Evolutionary conservation across 176 grass and related monocot genomes (phyloP).

Genomic region (Themeda triandra): DNA sequence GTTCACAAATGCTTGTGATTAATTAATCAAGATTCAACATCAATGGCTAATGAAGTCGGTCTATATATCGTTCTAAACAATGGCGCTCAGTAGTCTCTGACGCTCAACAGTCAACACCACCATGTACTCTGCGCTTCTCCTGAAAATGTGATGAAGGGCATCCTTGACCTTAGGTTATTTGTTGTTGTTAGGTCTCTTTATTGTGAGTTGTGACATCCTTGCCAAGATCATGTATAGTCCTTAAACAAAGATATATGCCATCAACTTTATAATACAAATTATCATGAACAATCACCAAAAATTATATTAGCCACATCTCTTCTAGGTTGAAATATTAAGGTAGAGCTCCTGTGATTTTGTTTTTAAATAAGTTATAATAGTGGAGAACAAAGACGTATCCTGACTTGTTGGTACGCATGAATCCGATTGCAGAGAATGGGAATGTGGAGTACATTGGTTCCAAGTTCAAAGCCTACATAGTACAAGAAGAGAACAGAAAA

Average conservation of each 20-base stretch:
- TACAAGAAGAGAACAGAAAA: neutral
- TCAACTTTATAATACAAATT: neutral
- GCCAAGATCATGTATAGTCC: slow-evolving; percentile 88
- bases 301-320: no score
- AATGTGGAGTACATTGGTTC: slow-evolving; percentile 54
- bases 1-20: no score
- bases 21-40: no score
- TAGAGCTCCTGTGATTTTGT: neutral
- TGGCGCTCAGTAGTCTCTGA: no score
- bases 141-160: no score
- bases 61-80: no score
- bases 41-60: no score
- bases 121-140: no score
- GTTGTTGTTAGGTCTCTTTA: no score
- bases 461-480: slow-evolving; percentile 17
- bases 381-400: neutral
- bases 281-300: neutral
- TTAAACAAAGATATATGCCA: slow-evolving; percentile 34
- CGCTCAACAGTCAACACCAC: no score
- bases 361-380: neutral
- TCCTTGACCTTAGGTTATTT: no score
- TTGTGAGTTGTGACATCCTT: neutral
- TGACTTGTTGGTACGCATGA: slow-evolving; percentile 89
- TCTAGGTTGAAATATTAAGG: no score
- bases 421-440: slow-evolving; percentile 59